A percentile compares a stretch with the other conserved stretches of the same genome.
These are phyloP conservation scores for Tylopilus rubrobrunneus DNA, from an alignment of 768 basidiomycete genomes.

Conservation along the genomic window DNA sequence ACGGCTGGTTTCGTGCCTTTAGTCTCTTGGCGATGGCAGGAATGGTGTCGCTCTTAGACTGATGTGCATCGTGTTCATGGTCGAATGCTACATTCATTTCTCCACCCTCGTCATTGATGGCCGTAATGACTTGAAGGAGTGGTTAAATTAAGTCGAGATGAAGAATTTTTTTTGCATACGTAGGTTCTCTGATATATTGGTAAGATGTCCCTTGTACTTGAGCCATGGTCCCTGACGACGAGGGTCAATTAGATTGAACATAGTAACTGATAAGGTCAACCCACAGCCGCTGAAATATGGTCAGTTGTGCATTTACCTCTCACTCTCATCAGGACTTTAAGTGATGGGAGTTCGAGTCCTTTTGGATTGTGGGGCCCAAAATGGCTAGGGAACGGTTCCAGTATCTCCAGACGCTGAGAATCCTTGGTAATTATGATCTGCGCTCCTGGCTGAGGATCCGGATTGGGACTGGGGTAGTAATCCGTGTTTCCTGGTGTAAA, in stretches of 20 bases:
- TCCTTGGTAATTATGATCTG: conserved; percentile 71
- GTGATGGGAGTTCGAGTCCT: conserved; percentile 69
- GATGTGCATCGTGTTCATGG: conserved; percentile 44
- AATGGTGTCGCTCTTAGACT: conserved; percentile 69
- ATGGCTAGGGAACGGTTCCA: conserved; percentile 80
- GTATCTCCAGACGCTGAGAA: conserved; percentile 81
- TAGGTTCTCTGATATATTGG: conserved; percentile 95
- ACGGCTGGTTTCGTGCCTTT: conserved; percentile 78
- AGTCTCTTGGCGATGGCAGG: conserved; percentile 88
- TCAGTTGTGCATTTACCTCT: conserved; percentile 99
- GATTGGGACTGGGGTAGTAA: conserved; percentile 75
- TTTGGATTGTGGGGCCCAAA: conserved; percentile 52
- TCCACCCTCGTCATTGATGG: conserved; percentile 92
- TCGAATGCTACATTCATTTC: conserved; percentile 92
- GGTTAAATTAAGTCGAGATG: neutral
- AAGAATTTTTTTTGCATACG: conserved; percentile 44
- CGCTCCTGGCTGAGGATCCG: conserved; percentile 71
- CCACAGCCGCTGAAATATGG: conserved; percentile 92
- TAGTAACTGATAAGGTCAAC: conserved; percentile 22
- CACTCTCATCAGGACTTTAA: conserved; percentile 87
- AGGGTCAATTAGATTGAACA: conserved; percentile 2
- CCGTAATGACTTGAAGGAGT: conserved; percentile 72
- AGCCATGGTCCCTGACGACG: conserved; percentile 84
- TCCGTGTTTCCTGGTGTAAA: conserved; percentile 72
- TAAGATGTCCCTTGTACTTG: conserved; percentile 96